Base-by-base conservation (phyloP, 106 monocot genomes). In the Alisma plantagoaquatica region DNA sequence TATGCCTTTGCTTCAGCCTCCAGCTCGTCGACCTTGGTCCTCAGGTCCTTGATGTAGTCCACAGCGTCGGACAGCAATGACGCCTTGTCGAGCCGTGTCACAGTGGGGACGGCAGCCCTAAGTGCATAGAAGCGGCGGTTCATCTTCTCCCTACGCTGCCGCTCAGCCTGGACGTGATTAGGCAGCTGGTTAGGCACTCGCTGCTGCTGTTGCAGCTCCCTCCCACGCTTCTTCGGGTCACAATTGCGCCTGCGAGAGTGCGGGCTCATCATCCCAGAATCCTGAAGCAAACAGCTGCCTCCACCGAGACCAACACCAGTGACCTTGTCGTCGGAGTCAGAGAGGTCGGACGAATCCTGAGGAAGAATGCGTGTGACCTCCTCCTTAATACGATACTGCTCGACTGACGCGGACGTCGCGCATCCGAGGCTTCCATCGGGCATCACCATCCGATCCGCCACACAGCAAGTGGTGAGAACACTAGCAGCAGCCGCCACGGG, bases 11-110 rank as follows among this genome's bases (percentile, higher is more conserved):
- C 33, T 15, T 68, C 60, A 22, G 64, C 47, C 64, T 89, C 71
- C 5, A 89, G 73, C 49, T 65, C 53, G 4, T 67, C 83, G 7
- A 89, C 59, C 53, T 54, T 67, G 45, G 57, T 51, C 23, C 55
- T 32, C 20, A 89, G 73, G 61, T 89, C 76, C 29, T 73, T 68
- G 66, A 89, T 89, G 82, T 83, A 83, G 14, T 70, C 45, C 19
- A 79, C 82, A 44, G 42, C 83, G 50, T 89, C 82, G 3, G 73
- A 69, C 7, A 89, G 66, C 30, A 86, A 70, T 14, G 82, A 88
- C 12, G 87, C 87, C 75, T 88, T 88, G 78, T 88, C 82, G 83
- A 89, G 79, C 16, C 79, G 58, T 9, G 89, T 76, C 18, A 89
- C 83, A 57, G 79, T 90, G 8, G 89, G 89, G 1, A 90, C 89